Base-by-base conservation (phyloP, 495 filamentous ascomycete genomes). In the Cladorrhinum samala region DNA sequence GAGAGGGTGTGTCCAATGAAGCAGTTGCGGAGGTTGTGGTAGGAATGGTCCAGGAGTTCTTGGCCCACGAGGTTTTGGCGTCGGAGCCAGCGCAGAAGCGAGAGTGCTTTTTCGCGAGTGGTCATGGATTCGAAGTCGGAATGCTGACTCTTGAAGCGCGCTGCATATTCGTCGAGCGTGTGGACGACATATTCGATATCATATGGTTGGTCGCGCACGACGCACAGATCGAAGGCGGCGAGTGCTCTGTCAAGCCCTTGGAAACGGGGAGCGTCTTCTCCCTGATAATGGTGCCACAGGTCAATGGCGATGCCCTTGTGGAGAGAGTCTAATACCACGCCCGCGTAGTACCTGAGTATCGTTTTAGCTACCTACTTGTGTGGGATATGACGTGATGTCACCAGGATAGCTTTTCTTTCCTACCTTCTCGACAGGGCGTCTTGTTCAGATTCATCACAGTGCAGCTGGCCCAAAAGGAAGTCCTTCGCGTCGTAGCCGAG, bases 401-500 rank as follows among this genome's bases (percentile, higher is more conserved):
- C 17, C 13, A 4, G 39, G n/a, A 41, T 5, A 14, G 39, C 13
- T n/a, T 4, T 41, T 18, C 3, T 33, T 30, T 50, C 64, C 46
- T 67, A 96, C 84, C 87, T 86, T 72, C 90, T 78, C 14, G 93
- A 89, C 57, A 98, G 69, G 47, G 84, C 77, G 73, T 98, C 91
- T 18, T 87, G 82, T 11, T 66, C 72, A 14, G 79, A 73, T n/a
- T 83, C 76, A 25, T 75, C 72, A 27, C 77, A 71, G 9, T 71
- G 68, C 45, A 77, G 78, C 59, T 95, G 82, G 52, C 77, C 74
- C 39, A 92, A 57, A 36, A 98, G 75, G 19, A 81, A 83, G 64
- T 96, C 93, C 64, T 96, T 96, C 18, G 82, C 88, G 77, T 97
- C 90, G 53, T 88, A 92, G 1, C 91, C 93, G 57, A 82, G 71